Evolutionary conservation across 768 basidiomycete species (phyloP), one percentile per base, ranked within the genome.

Genomic region (Lactifluus subvellereus): DNA sequence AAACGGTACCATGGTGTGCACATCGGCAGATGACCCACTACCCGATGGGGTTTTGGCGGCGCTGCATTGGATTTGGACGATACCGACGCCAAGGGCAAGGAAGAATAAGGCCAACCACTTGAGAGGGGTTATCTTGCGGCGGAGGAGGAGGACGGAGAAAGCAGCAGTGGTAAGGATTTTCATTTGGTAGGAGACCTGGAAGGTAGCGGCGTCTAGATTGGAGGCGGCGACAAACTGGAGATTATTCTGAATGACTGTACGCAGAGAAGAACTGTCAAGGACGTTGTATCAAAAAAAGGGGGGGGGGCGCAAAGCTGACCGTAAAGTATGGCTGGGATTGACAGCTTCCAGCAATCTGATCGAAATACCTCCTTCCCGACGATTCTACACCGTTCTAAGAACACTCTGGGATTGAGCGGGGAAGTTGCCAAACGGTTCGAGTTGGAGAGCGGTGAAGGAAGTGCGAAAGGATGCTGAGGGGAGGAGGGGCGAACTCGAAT

Each of bases 121-220:
- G 38, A 76, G 78, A 1, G 81, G 77, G 32, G 80, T 82, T 40
- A 98, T 77, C 69, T 85, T 84, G 71, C 87, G 89, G 65, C 90
- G 84, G 33, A 95, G 80, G 33, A 96, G 78, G 5, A 90, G 68
- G 48, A 94, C 92, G 22, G 90, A 92, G 74, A 94, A 94, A 45
- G 82, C 89, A 18, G 92, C 94, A 22, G 94, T 96, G 42, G 94
- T 95, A 67, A 96, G 84, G 71, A 96, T 94, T 75, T 96, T 96
- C 94, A 96, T 96, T 74, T 96, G 94, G 75, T 95, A 95, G 49
- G 87, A 91, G 72, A 96, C 94, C 74, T 97, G 95, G 76, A 98
- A 98, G 16, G 94, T 97, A 22, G 95, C 94, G 16, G 91, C 94
- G 67, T 94, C 88, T 64, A 98, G 79, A 74, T 98, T 98, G 48